phyloP scores from a whole-genome alignment of 2,329 filamentous ascomycete genomes.

The Alternaria consortialis region DNA sequence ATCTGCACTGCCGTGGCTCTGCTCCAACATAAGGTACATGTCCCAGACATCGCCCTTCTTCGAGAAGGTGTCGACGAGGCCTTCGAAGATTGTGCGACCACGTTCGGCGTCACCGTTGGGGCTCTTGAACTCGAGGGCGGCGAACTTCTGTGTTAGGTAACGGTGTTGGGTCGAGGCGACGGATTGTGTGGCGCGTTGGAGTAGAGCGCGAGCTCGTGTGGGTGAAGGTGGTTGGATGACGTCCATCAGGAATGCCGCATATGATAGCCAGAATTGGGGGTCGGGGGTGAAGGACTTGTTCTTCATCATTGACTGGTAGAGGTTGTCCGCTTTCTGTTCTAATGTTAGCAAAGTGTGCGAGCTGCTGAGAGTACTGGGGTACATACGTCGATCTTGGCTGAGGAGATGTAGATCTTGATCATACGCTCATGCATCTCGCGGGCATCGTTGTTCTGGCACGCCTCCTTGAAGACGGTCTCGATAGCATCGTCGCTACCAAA shows the following conservation, averaged over 20 bases:
- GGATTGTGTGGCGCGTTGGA: slow-evolving; percentile 84
- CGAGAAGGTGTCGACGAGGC: slow-evolving; percentile 81
- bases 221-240: slow-evolving; percentile 74
- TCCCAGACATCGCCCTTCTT: slow-evolving; percentile 95
- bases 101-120: slow-evolving; percentile 84
- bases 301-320: slow-evolving; percentile 87
- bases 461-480: slow-evolving; percentile 87
- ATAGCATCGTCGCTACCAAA: slow-evolving; percentile 85
- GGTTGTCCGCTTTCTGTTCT: slow-evolving; percentile 79
- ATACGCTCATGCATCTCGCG: slow-evolving; percentile 89
- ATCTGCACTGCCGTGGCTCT: slow-evolving; percentile 65
- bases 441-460: slow-evolving; percentile 92
- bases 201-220: slow-evolving; percentile 77
- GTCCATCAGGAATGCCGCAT: slow-evolving; percentile 89
- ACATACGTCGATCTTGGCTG: slow-evolving; percentile 81
- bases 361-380: slow-evolving; percentile 1
- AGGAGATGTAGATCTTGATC: slow-evolving; percentile 94
- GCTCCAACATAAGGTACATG: slow-evolving; percentile 86
- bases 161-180: slow-evolving; percentile 75
- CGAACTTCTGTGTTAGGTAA: slow-evolving; percentile 85
- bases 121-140: slow-evolving; percentile 88
- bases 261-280: slow-evolving; percentile 89
- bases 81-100: slow-evolving; percentile 93
- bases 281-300: slow-evolving; percentile 81
- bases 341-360: slow-evolving; percentile 28